Evolutionary conservation across 192 early-diverging fungal genomes (phyloP).

Genomic region (Jimgerdemannia lactiflua): DNA sequence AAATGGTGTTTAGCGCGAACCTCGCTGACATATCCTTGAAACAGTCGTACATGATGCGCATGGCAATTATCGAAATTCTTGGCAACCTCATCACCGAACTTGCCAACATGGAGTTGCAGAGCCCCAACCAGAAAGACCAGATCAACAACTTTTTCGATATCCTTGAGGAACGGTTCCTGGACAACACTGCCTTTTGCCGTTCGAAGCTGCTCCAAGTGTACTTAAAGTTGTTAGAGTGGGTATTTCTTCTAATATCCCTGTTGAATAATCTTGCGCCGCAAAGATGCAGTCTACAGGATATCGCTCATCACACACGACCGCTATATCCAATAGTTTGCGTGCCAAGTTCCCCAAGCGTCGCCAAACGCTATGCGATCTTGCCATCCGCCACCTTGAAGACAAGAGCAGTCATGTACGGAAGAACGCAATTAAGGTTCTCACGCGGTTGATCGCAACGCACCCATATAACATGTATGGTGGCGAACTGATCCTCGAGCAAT

Average conservation of each 20-base stretch:
- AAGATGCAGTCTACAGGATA: no score
- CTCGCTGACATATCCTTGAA: not conserved
- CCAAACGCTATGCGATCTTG: constrained; percentile 62
- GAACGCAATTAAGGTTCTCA: constrained; percentile 84
- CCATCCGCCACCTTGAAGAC: constrained; percentile 82
- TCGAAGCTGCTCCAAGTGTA: constrained; percentile 87
- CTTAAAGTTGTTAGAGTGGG: constrained; percentile 75
- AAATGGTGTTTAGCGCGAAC: not conserved
- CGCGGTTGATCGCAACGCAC: constrained; percentile 78
- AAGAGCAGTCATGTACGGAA: constrained; percentile 89
- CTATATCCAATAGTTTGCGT: constrained; percentile 22
- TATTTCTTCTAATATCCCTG: not conserved
- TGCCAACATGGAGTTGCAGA: constrained; percentile 66
- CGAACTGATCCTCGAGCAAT: constrained; percentile 64
- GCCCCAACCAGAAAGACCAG: constrained; percentile 62
- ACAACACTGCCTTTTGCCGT: constrained; percentile 82
- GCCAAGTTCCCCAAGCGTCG: constrained; percentile 76
- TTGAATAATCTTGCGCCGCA: no score
- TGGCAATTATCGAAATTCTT: constrained; percentile 85
- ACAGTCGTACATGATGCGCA: constrained; percentile 83
- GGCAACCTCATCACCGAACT: constrained; percentile 81
- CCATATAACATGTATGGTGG: constrained; percentile 91
- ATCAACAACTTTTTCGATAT: constrained; percentile 89
- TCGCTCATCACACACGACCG: no score
- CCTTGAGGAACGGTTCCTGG: constrained; percentile 89